A percentile compares a stretch with the other conserved stretches of the same genome.
Evolutionary conservation across 2,329 filamentous ascomycete genomes (phyloP).

Genomic region (Colletotrichum tropicale): DNA sequence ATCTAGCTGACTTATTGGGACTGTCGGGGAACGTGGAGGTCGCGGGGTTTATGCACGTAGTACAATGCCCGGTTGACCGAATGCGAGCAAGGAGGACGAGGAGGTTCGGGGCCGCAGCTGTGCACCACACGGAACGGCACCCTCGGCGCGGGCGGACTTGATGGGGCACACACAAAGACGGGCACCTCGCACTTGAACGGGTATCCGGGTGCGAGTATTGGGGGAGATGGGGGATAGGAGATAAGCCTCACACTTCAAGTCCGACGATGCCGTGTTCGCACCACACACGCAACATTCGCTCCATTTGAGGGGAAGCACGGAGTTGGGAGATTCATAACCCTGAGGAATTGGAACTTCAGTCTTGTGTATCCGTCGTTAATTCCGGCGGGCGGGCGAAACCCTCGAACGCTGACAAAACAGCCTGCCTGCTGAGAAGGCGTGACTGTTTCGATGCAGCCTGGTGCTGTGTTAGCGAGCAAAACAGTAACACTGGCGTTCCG

Average conservation of each 20-base stretch:
- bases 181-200: not conserved
- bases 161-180: not conserved
- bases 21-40: not conserved
- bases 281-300: not conserved
- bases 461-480: not conserved
- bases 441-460: not conserved
- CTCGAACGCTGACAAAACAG: not conserved
- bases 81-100: not conserved
- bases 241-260: not conserved
- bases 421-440: not conserved
- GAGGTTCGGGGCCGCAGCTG: not conserved
- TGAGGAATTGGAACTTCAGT: not conserved
- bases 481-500: not conserved
- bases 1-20: not conserved
- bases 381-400: not conserved
- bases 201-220: not conserved
- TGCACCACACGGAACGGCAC: not conserved
- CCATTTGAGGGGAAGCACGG: not conserved
- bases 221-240: not conserved
- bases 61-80: not conserved
- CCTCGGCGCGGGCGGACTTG: not conserved
- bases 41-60: conserved; percentile 6
- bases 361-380: not conserved
- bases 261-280: not conserved
- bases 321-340: not conserved